Conservation (phyloP, 805 yeast species). For the Kodamaea kakaduensis region DNA sequence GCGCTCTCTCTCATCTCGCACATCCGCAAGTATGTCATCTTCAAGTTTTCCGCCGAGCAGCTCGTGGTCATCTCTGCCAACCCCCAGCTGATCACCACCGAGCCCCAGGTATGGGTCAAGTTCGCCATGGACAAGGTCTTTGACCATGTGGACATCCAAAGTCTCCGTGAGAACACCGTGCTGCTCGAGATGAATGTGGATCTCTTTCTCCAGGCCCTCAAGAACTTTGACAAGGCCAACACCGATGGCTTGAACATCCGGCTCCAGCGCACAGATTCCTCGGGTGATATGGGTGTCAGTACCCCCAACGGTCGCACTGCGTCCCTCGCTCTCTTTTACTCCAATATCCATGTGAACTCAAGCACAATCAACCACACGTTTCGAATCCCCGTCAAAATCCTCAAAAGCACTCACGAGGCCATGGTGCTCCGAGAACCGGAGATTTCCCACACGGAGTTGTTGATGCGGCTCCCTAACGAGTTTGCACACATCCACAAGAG, state of each 20-base stretch:
- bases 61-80: constrained; percentile 48
- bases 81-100: constrained; percentile 39
- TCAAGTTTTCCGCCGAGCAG: constrained; percentile 50
- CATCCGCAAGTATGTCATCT: constrained; percentile 52
- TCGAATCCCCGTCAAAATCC: constrained; percentile 64
- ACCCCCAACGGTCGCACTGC: constrained; percentile 40
- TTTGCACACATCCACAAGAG: constrained; percentile 54
- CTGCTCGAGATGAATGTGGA: constrained; percentile 62
- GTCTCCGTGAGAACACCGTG: constrained; percentile 51
- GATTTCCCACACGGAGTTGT: constrained; percentile 49
- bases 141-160: constrained; percentile 47
- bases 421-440: constrained; percentile 58
- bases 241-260: constrained; percentile 49
- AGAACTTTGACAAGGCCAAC: constrained; percentile 51
- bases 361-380: constrained; percentile 59
- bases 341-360: constrained; percentile 39
- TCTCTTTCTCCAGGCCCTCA: constrained; percentile 52
- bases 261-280: constrained; percentile 42
- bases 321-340: constrained; percentile 51
- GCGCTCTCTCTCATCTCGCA: constrained; percentile 48
- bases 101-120: constrained; percentile 70
- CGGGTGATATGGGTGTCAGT: constrained; percentile 21
- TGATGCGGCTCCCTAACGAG: constrained; percentile 49
- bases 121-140: constrained; percentile 44
- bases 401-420: constrained; percentile 52